These are phyloP conservation scores for Pelargonium myrrhifolium DNA, from an alignment of 441 rosid genomes.

Conservation along the genomic window DNA sequence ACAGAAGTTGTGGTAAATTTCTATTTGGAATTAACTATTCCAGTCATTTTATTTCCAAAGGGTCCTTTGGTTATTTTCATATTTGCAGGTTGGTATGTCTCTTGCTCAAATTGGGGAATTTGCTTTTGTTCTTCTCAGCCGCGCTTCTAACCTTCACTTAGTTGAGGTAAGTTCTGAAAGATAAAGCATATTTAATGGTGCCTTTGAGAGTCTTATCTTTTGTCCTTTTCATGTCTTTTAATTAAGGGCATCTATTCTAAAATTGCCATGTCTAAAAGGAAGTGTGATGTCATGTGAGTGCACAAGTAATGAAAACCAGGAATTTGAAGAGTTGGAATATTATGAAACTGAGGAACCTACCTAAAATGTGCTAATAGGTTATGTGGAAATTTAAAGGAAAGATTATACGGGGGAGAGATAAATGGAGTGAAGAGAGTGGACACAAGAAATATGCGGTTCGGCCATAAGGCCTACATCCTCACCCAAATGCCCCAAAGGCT, in stretches of 20 bases:
- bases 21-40: constrained; percentile 3
- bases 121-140: constrained; percentile 91
- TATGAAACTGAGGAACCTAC: background rate
- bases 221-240: background rate
- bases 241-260: background rate
- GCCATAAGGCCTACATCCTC: too few species aligned
- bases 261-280: background rate
- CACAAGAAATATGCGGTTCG: too few species aligned
- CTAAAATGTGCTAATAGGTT: background rate
- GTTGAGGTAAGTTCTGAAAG: constrained; percentile 55
- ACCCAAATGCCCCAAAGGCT: too few species aligned
- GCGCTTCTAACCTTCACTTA: constrained; percentile 91
- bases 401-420: too few species aligned
- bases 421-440: too few species aligned
- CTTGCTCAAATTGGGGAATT: constrained; percentile 97
- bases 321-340: background rate
- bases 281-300: background rate
- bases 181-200: background rate
- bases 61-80: constrained; percentile 21
- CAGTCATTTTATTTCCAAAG: constrained; percentile 13
- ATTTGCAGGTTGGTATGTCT: constrained; percentile 83
- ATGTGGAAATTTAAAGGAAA: too few species aligned
- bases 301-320: background rate
- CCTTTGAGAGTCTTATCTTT: background rate
- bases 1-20: constrained; percentile 5